Base-by-base conservation (phyloP, 352 stramenopile genomes). In the Globisporangium uncinulatum region DNA sequence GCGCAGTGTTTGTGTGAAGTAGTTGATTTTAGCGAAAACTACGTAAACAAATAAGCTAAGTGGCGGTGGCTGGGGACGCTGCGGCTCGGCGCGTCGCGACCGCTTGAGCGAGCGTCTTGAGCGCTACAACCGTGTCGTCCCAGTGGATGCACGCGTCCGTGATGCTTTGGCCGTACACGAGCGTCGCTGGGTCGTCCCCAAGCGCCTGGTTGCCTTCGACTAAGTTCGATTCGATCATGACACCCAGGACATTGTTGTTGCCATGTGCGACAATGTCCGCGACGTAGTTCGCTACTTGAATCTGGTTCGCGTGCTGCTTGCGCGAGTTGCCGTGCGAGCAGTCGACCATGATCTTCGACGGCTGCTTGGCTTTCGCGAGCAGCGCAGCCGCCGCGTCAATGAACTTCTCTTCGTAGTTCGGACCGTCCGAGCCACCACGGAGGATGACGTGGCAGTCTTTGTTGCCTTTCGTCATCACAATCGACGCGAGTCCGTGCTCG, bases 151-250 rank as follows among this genome's bases (percentile, higher is more conserved):
- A 96, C 7, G 87, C 87, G 56, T 96, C 87, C 31, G 87, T 96
- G 54, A 96, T 79, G 58, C 86, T 95, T 76, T 95, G 90, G 65
- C 87, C 87, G 68, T 95, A 94, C 63, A 84, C 79, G 15, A 96
- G 74, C 45, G 83, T 90, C 78, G 77, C 62, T 90, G 69, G 47
- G 81, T 82, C 0, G 81, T 79, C 78, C 46, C 81, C 72, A 36
- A 96, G 63, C 51, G 79, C 70, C 72, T 94, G 87, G 51, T 74
- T 86, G 21, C 87, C 87, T 47, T 93, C 86, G 39, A 87, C 65
- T n/a, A 95, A 77, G 67, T 96, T 92, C 19, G 84, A 95, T 74
- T 96, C 87, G 57, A 95, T 77, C 85, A 96, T 96, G 11, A 96
- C 73, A n/a, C 87, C 87, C 8, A 92, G 70, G 57, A 94, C 87